Base-by-base conservation (phyloP, 2,329 filamentous ascomycete species). In the Penicillium verrucosum region DNA sequence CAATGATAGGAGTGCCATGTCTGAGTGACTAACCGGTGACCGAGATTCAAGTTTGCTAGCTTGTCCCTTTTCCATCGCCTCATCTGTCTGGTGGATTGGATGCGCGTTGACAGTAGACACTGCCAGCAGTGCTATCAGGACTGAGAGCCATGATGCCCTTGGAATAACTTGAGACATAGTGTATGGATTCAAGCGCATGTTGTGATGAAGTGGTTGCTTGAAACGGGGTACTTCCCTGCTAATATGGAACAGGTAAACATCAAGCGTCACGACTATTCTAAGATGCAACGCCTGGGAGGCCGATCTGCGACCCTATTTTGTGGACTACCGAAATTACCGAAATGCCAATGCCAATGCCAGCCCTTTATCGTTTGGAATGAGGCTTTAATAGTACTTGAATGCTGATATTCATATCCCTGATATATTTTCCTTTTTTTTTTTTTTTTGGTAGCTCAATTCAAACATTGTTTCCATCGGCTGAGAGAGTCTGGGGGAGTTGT, bases 301-400 rank as follows among this genome's bases (percentile, higher is more conserved):
- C 25, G 38, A 53, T 54, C 43, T 21, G 21, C 4, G 45, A 53
- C 50, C 40, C 42, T 58, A 50, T 11, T 40, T 47, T 51, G 7
- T 21, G 16, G 21, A 8, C 25, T n/a, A 29, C 34, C 1, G n/a
- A 41, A 40, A 54, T 43, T 51, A 44, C 44, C 34, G 9, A 49
- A 18, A 18, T 18, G 18, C 18, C 18, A 54, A 57, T 32, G 5
- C 30, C 30, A 32, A 11, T 57, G 12, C 54, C 54, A 29, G 21
- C 16, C 34, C 40, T 42, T 32, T 32, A n/a, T 51, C 25, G 4
- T 48, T 37, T 60, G 61, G 64, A 65, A 66, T 65, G 61, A 55
- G 27, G 34, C 14, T 34, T 43, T 34, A 11, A 11, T 34, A 23
- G 25, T 12, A 16, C 18, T 48, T 45, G 42, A 60, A 58, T 60